These are phyloP conservation scores for Penicillium brasilianum DNA, from an alignment of 2,329 filamentous ascomycete genomes.

Conservation along the genomic window DNA sequence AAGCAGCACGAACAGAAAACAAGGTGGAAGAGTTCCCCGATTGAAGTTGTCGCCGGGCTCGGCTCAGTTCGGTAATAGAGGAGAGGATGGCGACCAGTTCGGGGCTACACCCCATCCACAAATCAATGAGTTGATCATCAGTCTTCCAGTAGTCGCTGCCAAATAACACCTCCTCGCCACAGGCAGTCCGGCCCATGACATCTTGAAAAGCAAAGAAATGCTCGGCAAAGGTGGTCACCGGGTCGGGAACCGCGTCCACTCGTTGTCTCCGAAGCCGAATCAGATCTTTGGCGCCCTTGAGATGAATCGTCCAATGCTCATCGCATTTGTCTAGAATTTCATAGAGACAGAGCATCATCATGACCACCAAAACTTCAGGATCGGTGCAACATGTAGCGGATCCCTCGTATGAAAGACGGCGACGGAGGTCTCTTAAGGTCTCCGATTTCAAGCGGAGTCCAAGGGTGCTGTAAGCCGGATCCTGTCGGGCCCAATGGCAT, in stretches of 20 bases:
- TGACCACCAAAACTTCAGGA: conserved; percentile 48
- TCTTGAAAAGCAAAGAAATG: conserved; percentile 59
- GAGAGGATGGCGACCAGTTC: conserved; percentile 54
- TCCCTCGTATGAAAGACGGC: conserved; percentile 38
- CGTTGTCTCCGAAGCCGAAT: conserved; percentile 47
- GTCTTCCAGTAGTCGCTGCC: conserved; percentile 55
- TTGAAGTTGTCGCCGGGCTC: conserved; percentile 36
- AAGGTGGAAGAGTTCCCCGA: conserved; percentile 30
- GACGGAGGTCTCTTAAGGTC: conserved; percentile 44
- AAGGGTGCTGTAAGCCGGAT: conserved; percentile 38
- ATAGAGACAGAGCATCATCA: conserved; percentile 55
- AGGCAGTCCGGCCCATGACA: conserved; percentile 58
- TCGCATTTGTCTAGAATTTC: conserved; percentile 54
- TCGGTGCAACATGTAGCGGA: conserved; percentile 34
- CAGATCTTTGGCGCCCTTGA: conserved; percentile 55
- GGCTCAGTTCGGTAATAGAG: conserved; percentile 55
- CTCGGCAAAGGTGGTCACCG: conserved; percentile 48
- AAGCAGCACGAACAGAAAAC: conserved; percentile 42
- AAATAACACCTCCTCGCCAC: conserved; percentile 54
- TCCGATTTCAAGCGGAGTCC: conserved; percentile 46
- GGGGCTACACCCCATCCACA: conserved; percentile 58
- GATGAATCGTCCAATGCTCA: conserved; percentile 54
- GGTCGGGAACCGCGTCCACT: conserved; percentile 23
- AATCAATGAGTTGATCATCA: conserved; percentile 45
- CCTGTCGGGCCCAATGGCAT: conserved; percentile 43